Evolutionary conservation across 257 asterid genomes (phyloP), one percentile per base, ranked within the genome.

Genomic region (Jacaranda mimosifolia): DNA sequence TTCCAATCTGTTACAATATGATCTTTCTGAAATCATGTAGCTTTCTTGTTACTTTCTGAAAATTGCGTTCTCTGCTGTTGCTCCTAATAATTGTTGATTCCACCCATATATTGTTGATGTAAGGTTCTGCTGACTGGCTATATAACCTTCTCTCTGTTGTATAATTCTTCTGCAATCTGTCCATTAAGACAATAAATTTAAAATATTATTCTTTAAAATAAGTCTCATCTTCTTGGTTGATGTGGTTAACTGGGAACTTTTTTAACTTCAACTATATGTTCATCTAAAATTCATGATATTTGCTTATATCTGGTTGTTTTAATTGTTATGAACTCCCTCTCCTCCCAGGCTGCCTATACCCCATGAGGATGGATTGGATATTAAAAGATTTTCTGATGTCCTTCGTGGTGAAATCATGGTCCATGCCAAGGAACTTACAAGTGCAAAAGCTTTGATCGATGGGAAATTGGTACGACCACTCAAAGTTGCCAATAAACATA

Each of bases 361-460:
- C 76, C 79, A 63, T 39, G 96, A 83, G 51, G 81, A 79, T 80
- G 89, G 85, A 70, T 70, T 76, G 56, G 79, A 78, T 78, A 74
- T 53, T 64, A 84, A 72, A 84, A 86, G 80, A 69, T 84, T 96
- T 71, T 85, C 87, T 74, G 97, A 89, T 81, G 81, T 85, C 84
- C 91, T 91, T 77, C 90, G 82, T 73, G 79, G 78, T 76, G 89
- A 92, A 74, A 89, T 96, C 72, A 86, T 84, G 76, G 74, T 65
- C 81, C 94, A 86, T 70, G 90, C 90, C 70, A 89, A 93, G 90
- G 96, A 91, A 85, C 97, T 96, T 77, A 71, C 82, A 51, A 77
- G 87, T 60, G 91, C 89, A 53, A 91, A 83, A 83, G 93, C 94
- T 74, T 86, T 91, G 86, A 83, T 96, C 63, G 79, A 93, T 75